Evolutionary conservation across 2,329 filamentous ascomycete genomes (phyloP), one percentile per base, ranked within the genome.

Genomic region (Amesomyces nigricolor): DNA sequence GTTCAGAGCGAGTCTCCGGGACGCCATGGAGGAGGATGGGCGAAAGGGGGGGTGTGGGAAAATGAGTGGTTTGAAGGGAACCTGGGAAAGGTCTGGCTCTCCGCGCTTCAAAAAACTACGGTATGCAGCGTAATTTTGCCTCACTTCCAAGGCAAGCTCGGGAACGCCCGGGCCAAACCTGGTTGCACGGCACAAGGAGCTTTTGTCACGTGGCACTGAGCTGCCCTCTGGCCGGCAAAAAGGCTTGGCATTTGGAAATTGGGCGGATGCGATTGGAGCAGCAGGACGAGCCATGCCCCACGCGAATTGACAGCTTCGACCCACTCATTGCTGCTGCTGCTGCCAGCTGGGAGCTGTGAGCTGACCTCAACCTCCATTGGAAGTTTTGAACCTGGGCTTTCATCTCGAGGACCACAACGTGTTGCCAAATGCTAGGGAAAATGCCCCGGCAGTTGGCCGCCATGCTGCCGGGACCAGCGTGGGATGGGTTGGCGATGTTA

Each of bases 1-100:
- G 81, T 91, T 95, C 77, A 95, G 83, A 81, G 91, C 91, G 79
- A 97, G 85, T 86, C 91, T 89, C 84, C 91, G 85, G 77, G 92
- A 96, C 80, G 92, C 92, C 92, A 97, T 96, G 75, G 75, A 71
- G 72, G 73, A 74, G 71, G 72, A 73, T 77, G 74, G 72, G 71
- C 72, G 73, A 71, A 72, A 73, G 74, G 73, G 71, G 66, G 70
- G 69, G 67, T 68, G 38, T 51, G 43, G 47, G 51, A 69, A 69
- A 70, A 72, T 80, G 78, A 79, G 78, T 75, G 75, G 76, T 80
- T 80, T 79, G 76, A 77, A 75, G 67, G 65, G 60, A 26, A 26
- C 22, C 22, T 26, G 22, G 22, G 22, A 35, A 66, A 66, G 54
- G 47, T 58, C 53, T 50, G 54, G 54, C 44, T 53, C 51, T 53